Conservation (phyloP, 2,329 filamentous ascomycete species). For the Cercospora sp. region DNA sequence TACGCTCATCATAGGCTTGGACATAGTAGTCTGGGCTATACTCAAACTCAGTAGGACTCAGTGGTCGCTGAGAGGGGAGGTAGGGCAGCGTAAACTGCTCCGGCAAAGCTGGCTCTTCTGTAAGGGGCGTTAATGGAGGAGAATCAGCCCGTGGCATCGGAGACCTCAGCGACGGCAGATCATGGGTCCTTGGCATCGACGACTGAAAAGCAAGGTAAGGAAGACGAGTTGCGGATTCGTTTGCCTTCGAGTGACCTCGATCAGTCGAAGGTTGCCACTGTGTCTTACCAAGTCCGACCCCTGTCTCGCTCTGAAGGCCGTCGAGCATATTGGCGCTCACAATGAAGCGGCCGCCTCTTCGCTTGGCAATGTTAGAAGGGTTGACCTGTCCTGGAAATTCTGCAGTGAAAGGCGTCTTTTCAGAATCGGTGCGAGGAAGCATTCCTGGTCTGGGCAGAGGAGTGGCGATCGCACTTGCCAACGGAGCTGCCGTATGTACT, state of each 20-base stretch:
- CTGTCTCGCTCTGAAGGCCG: neutral
- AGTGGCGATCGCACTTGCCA: neutral
- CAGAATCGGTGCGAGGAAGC: neutral
- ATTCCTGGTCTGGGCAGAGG: neutral
- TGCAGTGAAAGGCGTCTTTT: neutral
- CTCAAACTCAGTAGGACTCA: neutral
- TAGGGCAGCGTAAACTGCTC: neutral
- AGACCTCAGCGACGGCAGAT: neutral
- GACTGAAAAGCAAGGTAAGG: neutral
- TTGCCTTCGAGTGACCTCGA: neutral
- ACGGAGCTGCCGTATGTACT: neutral
- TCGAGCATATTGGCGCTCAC: neutral
- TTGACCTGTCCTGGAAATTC: constrained; percentile 19
- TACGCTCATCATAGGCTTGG: neutral
- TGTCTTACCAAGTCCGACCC: neutral
- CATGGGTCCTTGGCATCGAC: neutral
- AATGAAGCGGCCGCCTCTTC: neutral
- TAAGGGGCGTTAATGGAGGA: neutral
- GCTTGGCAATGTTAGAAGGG: neutral
- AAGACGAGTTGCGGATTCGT: neutral
- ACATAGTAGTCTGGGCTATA: neutral
- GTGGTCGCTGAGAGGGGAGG: neutral
- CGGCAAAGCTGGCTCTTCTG: neutral
- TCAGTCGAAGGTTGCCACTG: neutral
- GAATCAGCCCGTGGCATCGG: neutral